Conservation (phyloP, 2,329 filamentous ascomycete species). For the Thelonectria olida region DNA sequence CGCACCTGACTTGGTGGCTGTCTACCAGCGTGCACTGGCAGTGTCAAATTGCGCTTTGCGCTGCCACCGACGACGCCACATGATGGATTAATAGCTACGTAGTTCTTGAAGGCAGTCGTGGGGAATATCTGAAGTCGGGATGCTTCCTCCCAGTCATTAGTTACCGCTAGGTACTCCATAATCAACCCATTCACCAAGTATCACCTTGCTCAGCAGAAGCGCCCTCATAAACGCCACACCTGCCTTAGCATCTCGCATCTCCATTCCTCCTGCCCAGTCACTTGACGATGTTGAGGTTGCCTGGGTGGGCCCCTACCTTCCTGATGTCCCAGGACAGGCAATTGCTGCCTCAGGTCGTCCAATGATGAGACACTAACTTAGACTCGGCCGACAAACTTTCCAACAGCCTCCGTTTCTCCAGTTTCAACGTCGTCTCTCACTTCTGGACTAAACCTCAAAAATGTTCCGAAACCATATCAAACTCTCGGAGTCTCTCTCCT, state of each 20-base stretch:
- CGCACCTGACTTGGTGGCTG: constrained; percentile 1
- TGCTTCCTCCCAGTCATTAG: too few relatives aligned
- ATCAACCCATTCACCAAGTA: too few relatives aligned
- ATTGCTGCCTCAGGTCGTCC: constrained; percentile 17
- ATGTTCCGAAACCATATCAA: constrained; percentile 4
- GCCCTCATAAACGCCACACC: neutral
- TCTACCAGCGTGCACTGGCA: too few relatives aligned
- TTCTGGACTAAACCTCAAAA: neutral
- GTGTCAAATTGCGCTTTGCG: too few relatives aligned
- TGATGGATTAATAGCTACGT: too few relatives aligned
- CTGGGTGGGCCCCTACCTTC: neutral
- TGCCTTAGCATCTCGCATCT: neutral
- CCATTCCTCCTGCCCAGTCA: neutral
- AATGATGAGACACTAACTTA: constrained; percentile 3
- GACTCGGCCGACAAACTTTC: constrained; percentile 19
- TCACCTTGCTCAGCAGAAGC: too few relatives aligned
- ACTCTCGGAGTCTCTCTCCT: neutral
- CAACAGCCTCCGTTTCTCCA: neutral
- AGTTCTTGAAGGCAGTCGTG: too few relatives aligned
- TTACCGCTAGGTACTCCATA: too few relatives aligned
- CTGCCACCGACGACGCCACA: too few relatives aligned
- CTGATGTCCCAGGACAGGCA: neutral
- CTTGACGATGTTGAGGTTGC: neutral
- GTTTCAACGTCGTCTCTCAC: neutral
- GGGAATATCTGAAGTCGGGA: too few relatives aligned